phyloP scores from a whole-genome alignment of 2,329 filamentous ascomycete species.

The Amesomyces nigricolor region DNA sequence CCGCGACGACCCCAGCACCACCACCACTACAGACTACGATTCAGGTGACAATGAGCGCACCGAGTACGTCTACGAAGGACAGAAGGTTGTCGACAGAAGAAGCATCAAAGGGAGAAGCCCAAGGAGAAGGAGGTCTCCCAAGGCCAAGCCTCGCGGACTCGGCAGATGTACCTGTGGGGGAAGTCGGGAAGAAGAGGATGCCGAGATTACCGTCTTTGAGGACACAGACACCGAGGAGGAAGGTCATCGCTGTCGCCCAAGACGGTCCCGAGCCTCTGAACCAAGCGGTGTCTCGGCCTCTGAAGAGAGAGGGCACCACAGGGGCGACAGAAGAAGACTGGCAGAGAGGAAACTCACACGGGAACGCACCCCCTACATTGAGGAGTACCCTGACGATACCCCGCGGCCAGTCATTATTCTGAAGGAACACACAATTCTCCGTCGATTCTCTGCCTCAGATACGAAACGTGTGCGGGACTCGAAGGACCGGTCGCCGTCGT shows the following conservation, averaged over 20 bases:
- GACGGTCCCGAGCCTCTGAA: constrained; percentile 1
- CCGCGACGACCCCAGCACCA: constrained; percentile 16
- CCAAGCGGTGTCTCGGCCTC: background rate
- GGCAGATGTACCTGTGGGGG: constrained; percentile 13
- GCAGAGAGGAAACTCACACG: constrained; percentile 4
- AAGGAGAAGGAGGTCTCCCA: constrained; percentile 16
- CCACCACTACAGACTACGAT: constrained; percentile 26
- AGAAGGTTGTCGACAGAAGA: constrained; percentile 1
- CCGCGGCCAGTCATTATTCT: constrained; percentile 19
- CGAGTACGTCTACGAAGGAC: constrained; percentile 21
- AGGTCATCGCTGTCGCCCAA: background rate
- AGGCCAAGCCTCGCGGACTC: constrained; percentile 9
- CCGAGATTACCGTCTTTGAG: constrained; percentile 15
- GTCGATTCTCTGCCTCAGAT: constrained; percentile 20
- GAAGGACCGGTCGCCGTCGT: constrained; percentile 8
- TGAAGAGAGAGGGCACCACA: constrained; percentile 5
- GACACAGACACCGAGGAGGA: constrained; percentile 18
- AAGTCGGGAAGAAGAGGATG: constrained; percentile 8
- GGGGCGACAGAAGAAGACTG: constrained; percentile 12
- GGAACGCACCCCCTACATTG: constrained; percentile 23
- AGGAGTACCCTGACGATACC: constrained; percentile 26
- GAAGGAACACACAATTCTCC: constrained; percentile 23
- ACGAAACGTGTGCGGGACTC: constrained; percentile 12
- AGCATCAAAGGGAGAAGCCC: constrained; percentile 12
- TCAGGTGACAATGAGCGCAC: constrained; percentile 24